These are phyloP conservation scores for Phytophthora pistaciae DNA, from an alignment of 352 stramenopile species.

Conservation along the genomic window DNA sequence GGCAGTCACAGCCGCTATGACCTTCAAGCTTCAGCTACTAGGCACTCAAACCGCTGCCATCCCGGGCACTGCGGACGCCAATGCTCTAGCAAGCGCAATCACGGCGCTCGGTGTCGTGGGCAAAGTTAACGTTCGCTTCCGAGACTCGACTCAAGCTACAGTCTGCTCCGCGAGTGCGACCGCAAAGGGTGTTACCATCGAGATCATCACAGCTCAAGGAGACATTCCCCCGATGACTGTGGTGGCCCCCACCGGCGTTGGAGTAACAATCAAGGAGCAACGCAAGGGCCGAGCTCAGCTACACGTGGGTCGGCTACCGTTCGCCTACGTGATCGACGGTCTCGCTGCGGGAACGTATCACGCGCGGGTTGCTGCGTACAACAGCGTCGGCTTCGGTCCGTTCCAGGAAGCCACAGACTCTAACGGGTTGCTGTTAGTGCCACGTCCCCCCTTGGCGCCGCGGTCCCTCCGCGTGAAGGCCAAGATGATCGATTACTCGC, in stretches of 20 bases:
- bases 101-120: constrained; percentile 67
- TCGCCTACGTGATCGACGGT: constrained; percentile 85
- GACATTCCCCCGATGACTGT: constrained; percentile 53
- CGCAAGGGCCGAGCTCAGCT: constrained; percentile 67
- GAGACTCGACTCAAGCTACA: constrained; percentile 43
- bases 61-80: constrained; percentile 6
- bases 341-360: constrained; percentile 89
- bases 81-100: constrained; percentile 55
- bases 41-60: constrained; percentile 52
- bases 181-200: constrained; percentile 52
- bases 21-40: constrained; percentile 75
- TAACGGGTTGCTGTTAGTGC: constrained; percentile 42
- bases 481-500: constrained; percentile 43
- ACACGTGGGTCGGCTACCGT: constrained; percentile 78
- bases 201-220: constrained; percentile 61
- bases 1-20: constrained; percentile 22
- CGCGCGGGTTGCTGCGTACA: constrained; percentile 94
- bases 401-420: constrained; percentile 60
- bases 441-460: constrained; percentile 42
- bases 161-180: constrained; percentile 53
- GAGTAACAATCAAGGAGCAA: constrained; percentile 42
- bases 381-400: constrained; percentile 92
- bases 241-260: constrained; percentile 2
- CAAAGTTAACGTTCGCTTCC: constrained; percentile 57
- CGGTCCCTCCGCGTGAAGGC: constrained; percentile 85